phyloP scores from a whole-genome alignment of 345 rosid species.

The Eutrema yunnanense region DNA sequence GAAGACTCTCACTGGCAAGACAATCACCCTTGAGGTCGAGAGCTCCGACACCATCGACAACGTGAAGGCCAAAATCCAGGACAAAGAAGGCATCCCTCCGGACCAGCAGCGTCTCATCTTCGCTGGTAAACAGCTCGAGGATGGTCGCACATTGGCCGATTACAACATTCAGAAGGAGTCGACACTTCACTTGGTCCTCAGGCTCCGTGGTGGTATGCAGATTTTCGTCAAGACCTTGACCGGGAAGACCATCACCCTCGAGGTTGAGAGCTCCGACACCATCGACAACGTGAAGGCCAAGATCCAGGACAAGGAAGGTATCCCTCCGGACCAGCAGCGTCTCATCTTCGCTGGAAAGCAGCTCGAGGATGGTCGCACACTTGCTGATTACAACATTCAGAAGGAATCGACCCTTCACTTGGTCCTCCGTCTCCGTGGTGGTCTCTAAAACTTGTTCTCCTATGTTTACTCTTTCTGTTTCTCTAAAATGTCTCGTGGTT shows the following conservation, averaged over 20 bases:
- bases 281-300: too few relatives aligned
- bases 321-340: too few relatives aligned
- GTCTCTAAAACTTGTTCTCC: neutral
- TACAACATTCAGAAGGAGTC: constrained; percentile 20
- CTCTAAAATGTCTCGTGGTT: neutral
- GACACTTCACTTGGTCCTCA: constrained; percentile 33
- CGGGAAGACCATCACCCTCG: neutral
- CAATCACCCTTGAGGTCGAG: constrained; percentile 40
- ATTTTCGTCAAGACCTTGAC: constrained; percentile 25
- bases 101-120: constrained; percentile 46
- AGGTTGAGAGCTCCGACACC: neutral
- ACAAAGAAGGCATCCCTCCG: constrained; percentile 44
- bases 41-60: constrained; percentile 42
- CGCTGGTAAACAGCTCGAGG: constrained; percentile 35
- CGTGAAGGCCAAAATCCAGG: constrained; percentile 42
- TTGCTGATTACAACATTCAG: constrained; percentile 23
- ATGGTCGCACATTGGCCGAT: neutral
- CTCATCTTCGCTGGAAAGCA: too few relatives aligned
- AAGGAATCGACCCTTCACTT: constrained; percentile 15
- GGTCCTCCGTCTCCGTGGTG: constrained; percentile 30
- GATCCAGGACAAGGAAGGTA: too few relatives aligned
- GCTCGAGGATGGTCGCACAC: constrained; percentile 21
- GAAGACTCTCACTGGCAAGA: constrained; percentile 37
- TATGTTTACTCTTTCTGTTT: neutral
- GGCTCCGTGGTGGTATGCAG: constrained; percentile 48